Evolutionary conservation across 192 early-diverging fungal species (phyloP).

Genomic region (Linnemannia elongata): DNA sequence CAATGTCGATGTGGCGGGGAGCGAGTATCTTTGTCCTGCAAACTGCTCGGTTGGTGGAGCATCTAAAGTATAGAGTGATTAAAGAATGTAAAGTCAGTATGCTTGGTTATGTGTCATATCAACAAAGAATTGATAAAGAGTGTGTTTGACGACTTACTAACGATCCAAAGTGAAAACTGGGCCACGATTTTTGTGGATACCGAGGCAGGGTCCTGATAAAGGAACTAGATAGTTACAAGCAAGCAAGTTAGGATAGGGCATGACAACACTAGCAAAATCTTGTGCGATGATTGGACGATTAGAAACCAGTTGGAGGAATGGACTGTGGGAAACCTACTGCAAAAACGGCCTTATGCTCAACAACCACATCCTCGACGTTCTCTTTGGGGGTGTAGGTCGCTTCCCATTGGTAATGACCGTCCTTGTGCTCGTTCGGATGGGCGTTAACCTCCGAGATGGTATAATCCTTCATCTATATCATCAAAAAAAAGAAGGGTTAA

Average conservation of each 20-base stretch:
- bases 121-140: background rate
- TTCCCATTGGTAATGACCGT: background rate
- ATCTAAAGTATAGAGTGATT: background rate
- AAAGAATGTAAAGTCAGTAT: background rate
- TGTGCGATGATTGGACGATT: background rate
- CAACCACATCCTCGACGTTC: constrained; percentile 2
- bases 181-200: constrained; percentile 21
- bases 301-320: background rate
- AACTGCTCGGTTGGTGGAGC: background rate
- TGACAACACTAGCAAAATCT: background rate
- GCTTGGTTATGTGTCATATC: background rate
- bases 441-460: constrained; percentile 1
- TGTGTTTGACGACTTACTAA: constrained; percentile 22
- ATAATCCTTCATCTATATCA: constrained; percentile 19
- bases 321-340: constrained; percentile 30
- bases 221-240: constrained; percentile 14
- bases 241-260: background rate
- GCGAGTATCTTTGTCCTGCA: background rate
- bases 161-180: constrained; percentile 42
- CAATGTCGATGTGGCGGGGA: background rate
- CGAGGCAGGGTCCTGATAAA: constrained; percentile 11
- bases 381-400: constrained; percentile 18
- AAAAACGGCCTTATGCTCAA: constrained; percentile 35
- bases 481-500: background rate
- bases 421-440: background rate